These are phyloP conservation scores for Heritiera littoralis DNA, from an alignment of 345 rosid species.

Conservation along the genomic window DNA sequence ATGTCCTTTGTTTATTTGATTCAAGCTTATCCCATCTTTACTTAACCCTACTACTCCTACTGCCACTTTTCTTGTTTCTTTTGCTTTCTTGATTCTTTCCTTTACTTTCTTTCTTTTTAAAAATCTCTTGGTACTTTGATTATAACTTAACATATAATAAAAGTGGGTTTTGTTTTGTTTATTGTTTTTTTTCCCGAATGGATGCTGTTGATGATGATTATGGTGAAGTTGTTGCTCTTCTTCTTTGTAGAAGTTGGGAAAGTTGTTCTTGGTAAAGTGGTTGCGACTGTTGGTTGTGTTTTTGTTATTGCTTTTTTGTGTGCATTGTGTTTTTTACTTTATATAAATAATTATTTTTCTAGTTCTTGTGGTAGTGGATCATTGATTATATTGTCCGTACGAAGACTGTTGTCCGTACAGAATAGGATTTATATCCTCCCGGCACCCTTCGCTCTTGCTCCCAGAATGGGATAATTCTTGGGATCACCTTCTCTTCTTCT, in stretches of 20 bases:
- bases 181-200: slow-evolving; percentile 19
- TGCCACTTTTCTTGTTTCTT: slow-evolving; percentile 8
- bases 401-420: not conserved
- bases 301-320: not conserved
- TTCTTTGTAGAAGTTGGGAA: slow-evolving; percentile 15
- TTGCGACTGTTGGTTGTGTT: not conserved
- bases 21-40: slow-evolving; percentile 8
- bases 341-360: not conserved
- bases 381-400: not conserved
- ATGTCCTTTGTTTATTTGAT: not conserved
- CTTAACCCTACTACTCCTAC: not conserved
- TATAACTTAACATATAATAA: not conserved
- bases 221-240: not conserved
- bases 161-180: slow-evolving; percentile 22
- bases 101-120: not conserved
- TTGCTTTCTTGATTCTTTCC: not conserved
- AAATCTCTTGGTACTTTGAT: not conserved
- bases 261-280: slow-evolving; percentile 18
- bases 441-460: not conserved
- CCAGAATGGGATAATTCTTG: not conserved
- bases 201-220: slow-evolving; percentile 32
- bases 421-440: not conserved
- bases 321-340: not conserved
- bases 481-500: not conserved
- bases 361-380: not conserved